Base-by-base conservation (phyloP, 805 yeast species). In the Huiozyma naganishii region DNA sequence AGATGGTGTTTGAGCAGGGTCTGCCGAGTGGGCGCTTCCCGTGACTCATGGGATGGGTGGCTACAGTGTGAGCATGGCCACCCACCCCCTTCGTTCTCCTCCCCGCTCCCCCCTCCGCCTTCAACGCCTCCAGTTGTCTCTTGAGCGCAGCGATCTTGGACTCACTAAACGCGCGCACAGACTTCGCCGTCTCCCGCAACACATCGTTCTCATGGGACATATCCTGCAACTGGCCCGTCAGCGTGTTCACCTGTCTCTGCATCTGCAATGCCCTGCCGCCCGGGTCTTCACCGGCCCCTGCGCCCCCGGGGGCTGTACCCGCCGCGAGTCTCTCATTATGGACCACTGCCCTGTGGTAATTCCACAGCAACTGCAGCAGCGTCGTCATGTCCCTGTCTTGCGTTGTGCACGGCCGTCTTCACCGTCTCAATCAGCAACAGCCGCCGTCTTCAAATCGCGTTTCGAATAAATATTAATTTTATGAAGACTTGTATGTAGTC, bases 161-260 rank as follows among this genome's bases (percentile, higher is more conserved):
- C 36, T 50, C 51, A 37, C 39, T 40, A 5, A 62, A 56, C 0
- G 67, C 66, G 43, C 52, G 64, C 32, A 59, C 63, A 0, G 63
- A 50, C 29, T 57, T 59, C n/a, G 60, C 63, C n/a, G 56, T 46
- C 38, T 61, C 63, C 40, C 54, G 57, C 29, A 58, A 46, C 17
- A 48, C 54, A 13, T 61, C 65, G n/a, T 59, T 53, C 32, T 63
- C 61, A 33, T 53, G 54, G 29, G 53, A 57, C 7, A 61, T 43
- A 9, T 50, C 50, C 28, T 57, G 60, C 5, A 66, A 30, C 35
- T 66, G 67, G 4, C 58, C 41, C n/a, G 59, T 64, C 29, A 68
- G 41, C 43, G 57, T 62, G 11, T 59, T 46, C 6, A 67, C 41
- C 45, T 66, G 70, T 11, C 54, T 58, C 48, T 66, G 69, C 27